phyloP scores from a whole-genome alignment of 176 grass and related monocot species.

The Tuctoria greenei region DNA sequence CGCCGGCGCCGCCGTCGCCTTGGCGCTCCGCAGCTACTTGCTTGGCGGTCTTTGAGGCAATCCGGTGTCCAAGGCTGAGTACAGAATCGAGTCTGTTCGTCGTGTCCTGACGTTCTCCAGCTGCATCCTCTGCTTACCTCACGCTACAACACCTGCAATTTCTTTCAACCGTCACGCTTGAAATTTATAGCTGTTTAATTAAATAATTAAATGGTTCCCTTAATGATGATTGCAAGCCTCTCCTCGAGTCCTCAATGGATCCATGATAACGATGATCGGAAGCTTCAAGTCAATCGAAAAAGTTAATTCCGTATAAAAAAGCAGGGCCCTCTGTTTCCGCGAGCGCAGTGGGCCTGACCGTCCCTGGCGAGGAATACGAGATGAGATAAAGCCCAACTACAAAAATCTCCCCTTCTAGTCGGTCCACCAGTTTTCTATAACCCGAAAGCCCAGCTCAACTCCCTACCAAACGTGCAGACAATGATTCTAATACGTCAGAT shows the following conservation, averaged over 20 bases:
- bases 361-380: not conserved
- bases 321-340: not conserved
- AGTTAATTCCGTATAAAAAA: not conserved
- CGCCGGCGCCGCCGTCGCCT: not conserved
- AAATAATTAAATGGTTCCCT: not conserved
- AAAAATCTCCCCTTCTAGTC: not conserved
- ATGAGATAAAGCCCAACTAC: not conserved
- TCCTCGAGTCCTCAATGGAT: not conserved
- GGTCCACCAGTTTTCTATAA: not conserved
- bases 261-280: not conserved
- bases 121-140: not conserved
- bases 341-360: not conserved
- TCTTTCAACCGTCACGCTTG: not conserved
- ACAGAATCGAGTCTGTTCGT: not conserved
- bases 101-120: not conserved
- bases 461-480: not conserved
- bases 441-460: not conserved
- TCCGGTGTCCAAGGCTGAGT: not conserved
- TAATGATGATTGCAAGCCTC: not conserved
- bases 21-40: not conserved
- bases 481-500: not conserved
- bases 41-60: not conserved
- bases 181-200: not conserved
- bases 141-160: not conserved
- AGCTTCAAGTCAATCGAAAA: too few species aligned